Evolutionary conservation across 2,329 filamentous ascomycete species (phyloP).

Genomic region (Pestalotiopsis sp.): DNA sequence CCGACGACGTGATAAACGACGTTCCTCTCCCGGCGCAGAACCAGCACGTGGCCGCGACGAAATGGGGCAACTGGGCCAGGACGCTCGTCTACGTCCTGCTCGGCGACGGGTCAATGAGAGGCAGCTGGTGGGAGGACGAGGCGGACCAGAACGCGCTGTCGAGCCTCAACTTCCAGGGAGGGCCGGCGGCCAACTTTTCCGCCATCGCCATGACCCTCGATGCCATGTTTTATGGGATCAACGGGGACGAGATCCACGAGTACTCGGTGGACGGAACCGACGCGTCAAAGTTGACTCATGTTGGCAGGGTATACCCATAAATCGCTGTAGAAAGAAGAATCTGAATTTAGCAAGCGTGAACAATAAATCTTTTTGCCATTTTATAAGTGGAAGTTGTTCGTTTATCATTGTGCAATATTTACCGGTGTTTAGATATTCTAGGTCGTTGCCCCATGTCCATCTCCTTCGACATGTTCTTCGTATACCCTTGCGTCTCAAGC

Average conservation of each 20-base stretch:
- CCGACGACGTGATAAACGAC: conserved; percentile 17
- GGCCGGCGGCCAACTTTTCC: conserved; percentile 21
- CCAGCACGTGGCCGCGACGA: conserved; percentile 20
- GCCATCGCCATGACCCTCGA: conserved; percentile 24
- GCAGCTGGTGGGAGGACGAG: background rate
- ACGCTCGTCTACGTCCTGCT: conserved; percentile 11
- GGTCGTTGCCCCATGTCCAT: no score
- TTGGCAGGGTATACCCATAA: conserved; percentile 22
- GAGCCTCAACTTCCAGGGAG: conserved; percentile 15
- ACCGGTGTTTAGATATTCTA: no score
- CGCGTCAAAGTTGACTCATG: conserved; percentile 20
- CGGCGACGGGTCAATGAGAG: conserved; percentile 8
- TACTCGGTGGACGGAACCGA: conserved; percentile 17
- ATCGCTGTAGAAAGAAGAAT: background rate
- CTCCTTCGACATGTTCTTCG: no score
- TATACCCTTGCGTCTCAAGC: no score
- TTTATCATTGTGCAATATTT: no score
- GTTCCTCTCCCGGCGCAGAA: conserved; percentile 14
- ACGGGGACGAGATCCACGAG: conserved; percentile 20
- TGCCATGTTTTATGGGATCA: conserved; percentile 24
- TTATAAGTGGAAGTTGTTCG: no score
- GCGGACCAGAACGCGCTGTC: background rate
- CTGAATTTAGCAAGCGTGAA: background rate
- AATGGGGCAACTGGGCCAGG: conserved; percentile 19
- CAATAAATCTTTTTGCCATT: background rate